A percentile compares a stretch with the other conserved stretches of the same genome.
Conservation (phyloP, 2,329 filamentous ascomycete species). For the Colletotrichum euphorbiae region DNA sequence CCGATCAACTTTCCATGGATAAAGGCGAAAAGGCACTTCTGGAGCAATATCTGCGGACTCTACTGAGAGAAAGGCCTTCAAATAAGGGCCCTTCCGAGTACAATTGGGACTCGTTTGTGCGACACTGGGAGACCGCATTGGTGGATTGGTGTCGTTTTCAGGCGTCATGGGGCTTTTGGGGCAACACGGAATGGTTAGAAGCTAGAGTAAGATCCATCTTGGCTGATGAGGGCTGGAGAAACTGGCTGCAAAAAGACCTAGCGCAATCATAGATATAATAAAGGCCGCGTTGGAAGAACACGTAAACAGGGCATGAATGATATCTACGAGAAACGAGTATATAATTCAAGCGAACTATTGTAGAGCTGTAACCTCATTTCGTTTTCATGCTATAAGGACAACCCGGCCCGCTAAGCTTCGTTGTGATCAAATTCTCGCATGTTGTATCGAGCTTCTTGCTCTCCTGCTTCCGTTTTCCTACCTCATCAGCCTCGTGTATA, state of each 20-base stretch:
- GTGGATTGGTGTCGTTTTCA: constrained; percentile 76
- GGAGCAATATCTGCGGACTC: constrained; percentile 56
- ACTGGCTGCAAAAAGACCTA: constrained; percentile 53
- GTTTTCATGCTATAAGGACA: constrained; percentile 10
- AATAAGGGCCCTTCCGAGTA: constrained; percentile 53
- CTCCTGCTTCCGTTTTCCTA: constrained; percentile 12
- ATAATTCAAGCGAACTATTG: no score
- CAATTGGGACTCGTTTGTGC: constrained; percentile 63
- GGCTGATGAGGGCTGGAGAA: constrained; percentile 56
- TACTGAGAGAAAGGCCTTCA: constrained; percentile 47
- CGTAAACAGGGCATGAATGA: no score
- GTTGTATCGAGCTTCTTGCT: background rate
- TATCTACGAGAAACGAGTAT: no score
- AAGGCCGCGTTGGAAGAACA: no score
- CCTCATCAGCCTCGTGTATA: no score
- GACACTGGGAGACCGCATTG: constrained; percentile 75
- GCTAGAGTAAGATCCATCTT: constrained; percentile 64
- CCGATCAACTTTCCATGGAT: constrained; percentile 59
- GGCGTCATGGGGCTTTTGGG: constrained; percentile 72
- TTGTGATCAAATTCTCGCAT: constrained; percentile 3
- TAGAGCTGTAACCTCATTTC: background rate
- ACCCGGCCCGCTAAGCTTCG: background rate
- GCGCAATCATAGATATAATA: background rate
- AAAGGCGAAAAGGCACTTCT: constrained; percentile 64
- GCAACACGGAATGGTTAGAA: constrained; percentile 69